Percentiles rank a stretch among this genome's conserved stretches.
Conservation (phyloP, 768 basidiomycete genomes). For the Lanmaoa rubissima region DNA sequence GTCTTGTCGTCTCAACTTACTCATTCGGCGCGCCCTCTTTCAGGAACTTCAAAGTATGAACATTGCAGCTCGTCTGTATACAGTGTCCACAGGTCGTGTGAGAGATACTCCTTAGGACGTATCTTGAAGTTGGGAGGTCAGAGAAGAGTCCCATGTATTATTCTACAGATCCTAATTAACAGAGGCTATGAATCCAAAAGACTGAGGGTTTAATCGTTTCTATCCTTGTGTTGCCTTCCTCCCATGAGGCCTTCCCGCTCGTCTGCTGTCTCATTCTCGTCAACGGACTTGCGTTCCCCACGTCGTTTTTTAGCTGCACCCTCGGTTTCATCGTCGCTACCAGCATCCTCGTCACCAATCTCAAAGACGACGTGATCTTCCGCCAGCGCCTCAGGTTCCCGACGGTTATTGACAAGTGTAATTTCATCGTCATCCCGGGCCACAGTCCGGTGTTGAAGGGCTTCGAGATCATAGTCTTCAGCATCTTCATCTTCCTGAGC, state of each 20-base stretch:
- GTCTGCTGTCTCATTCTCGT: conserved; percentile 46
- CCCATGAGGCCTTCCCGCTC: conserved; percentile 71
- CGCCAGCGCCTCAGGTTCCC: conserved; percentile 46
- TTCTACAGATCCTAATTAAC: conserved; percentile 33
- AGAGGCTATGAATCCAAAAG: conserved; percentile 6
- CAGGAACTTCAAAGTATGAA: conserved; percentile 96
- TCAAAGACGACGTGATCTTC: conserved; percentile 85
- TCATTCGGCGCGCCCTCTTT: neutral
- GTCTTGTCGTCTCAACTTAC: neutral
- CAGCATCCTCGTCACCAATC: conserved; percentile 81
- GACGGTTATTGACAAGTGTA: conserved; percentile 65
- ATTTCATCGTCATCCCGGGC: conserved; percentile 61
- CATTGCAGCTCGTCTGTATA: conserved; percentile 84
- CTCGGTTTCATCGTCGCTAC: conserved; percentile 63
- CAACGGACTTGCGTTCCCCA: conserved; percentile 39
- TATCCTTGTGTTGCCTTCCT: conserved; percentile 33
- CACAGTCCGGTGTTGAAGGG: conserved; percentile 56
- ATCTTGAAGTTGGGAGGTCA: neutral
- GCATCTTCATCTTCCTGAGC: conserved; percentile 94
- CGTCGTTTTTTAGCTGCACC: conserved; percentile 48
- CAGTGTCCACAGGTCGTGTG: conserved; percentile 83
- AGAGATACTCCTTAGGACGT: conserved; percentile 45
- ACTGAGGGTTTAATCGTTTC: conserved; percentile 32
- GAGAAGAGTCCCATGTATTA: conserved; percentile 29
- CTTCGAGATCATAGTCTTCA: conserved; percentile 86